Conservation (phyloP, 495 filamentous ascomycete species). For the Chaetomium cochliodes region DNA sequence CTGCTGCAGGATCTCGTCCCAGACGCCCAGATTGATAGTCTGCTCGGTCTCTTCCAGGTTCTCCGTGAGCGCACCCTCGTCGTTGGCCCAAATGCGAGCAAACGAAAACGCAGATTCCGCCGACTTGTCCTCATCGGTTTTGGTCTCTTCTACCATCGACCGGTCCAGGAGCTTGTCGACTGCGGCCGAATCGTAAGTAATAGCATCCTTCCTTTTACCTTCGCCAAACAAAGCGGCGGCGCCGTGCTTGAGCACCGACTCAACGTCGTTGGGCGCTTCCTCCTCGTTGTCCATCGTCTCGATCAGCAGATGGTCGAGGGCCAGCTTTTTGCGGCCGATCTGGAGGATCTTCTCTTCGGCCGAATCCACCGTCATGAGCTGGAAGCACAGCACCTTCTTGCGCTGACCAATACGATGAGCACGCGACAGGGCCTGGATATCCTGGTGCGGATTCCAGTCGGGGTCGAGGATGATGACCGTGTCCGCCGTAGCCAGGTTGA, state of each 20-base stretch:
- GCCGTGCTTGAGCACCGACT: conserved; percentile 85
- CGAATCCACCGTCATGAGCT: conserved; percentile 82
- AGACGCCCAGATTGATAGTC: conserved; percentile 62
- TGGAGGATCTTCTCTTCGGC: conserved; percentile 96
- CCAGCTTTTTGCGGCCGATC: conserved; percentile 93
- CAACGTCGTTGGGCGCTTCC: conserved; percentile 70
- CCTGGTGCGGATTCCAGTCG: conserved; percentile 97
- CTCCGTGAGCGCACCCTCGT: conserved; percentile 58
- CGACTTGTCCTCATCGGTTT: conserved; percentile 53
- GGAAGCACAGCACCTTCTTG: conserved; percentile 92
- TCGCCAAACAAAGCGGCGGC: conserved; percentile 83
- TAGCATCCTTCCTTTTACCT: conserved; percentile 60
- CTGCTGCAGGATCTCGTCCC: conserved; percentile 83
- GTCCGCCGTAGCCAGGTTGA: conserved; percentile 95
- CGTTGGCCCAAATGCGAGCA: conserved; percentile 90
- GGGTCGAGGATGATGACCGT: conserved; percentile 98
- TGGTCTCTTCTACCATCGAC: conserved; percentile 71
- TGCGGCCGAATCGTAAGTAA: conserved; percentile 74
- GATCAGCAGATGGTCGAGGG: conserved; percentile 88
- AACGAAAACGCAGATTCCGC: conserved; percentile 81
- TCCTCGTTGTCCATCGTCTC: conserved; percentile 78
- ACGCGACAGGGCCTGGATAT: conserved; percentile 90
- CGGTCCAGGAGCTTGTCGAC: conserved; percentile 89
- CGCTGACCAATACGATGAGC: conserved; percentile 95
- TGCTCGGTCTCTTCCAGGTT: conserved; percentile 56